Base-by-base conservation (phyloP, 495 filamentous ascomycete species). In the Sporormia fimetaria region DNA sequence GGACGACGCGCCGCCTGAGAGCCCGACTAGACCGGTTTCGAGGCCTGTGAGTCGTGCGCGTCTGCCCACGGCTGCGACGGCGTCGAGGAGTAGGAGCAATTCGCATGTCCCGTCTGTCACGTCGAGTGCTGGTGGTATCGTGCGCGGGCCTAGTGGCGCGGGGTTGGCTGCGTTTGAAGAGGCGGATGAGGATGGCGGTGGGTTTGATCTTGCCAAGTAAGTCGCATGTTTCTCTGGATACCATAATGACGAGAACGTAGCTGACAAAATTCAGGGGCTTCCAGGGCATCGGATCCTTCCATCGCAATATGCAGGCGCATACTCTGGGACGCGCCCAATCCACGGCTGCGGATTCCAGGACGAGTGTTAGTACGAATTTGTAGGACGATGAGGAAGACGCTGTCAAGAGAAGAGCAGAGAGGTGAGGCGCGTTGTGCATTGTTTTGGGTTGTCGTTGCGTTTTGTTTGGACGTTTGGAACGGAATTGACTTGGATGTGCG, bases 281-380 rank as follows among this genome's bases (percentile, higher is more conserved):
- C 60, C 75, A 79, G 60, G 72, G 71, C 35, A 83, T 83, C 40
- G 74, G 76, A 12, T 71, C 73, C 1, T 83, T 73, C 53, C 79
- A 83, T 57, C 65, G 66, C 27, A 55, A 25, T 30, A 46, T 57
- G 12, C 43, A 48, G 20, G 35, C 17, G 14, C 49, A 47, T 4
- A 33, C 30, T 16, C 25, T 22, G 4, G 15, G 27, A 16, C 12
- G 25, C 12, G 32, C 8, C 28, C 37, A 15, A 3, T 7, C 16
- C 37, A 33, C 15, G 25, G 27, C 37, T 2, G 10, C 20, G 23
- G 37, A 40, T 29, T 25, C 37, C 0, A 32, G 45, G 8, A 37
- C 45, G 8, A 37, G 37, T 37, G 45, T 49, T 6, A 14, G 3
- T 26, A 25, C 4, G 15, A 28, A 21, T 21, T 10, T 20, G 6